Percentiles rank a stretch among this genome's conserved stretches.
phyloP scores from a whole-genome alignment of 371 early-diverging fungal genomes.

The Syncephalastrum sp. region DNA sequence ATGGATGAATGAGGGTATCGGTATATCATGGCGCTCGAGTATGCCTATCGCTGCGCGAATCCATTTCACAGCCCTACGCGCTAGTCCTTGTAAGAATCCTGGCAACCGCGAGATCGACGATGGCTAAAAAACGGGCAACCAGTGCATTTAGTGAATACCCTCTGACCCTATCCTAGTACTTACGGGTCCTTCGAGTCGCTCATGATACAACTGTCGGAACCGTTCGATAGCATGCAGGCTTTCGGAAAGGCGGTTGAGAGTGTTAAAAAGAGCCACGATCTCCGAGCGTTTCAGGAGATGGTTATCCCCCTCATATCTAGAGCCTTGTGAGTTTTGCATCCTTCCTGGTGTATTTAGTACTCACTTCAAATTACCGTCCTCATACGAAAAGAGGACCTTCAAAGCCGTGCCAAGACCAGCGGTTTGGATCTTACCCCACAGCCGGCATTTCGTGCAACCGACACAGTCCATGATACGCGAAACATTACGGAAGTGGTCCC shows the following conservation, averaged over 20 bases:
- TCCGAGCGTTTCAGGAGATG: constrained; percentile 76
- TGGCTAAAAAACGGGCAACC: not conserved
- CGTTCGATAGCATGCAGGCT: constrained; percentile 67
- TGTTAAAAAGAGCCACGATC: constrained; percentile 92
- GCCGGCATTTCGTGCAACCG: constrained; percentile 96
- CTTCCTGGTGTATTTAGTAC: not conserved
- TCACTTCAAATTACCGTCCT: constrained; percentile 66
- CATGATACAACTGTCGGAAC: constrained; percentile 72
- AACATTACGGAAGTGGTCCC: constrained; percentile 92
- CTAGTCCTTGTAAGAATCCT: not conserved
- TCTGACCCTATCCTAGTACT: not conserved
- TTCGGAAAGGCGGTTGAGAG: constrained; percentile 84
- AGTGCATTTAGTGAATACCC: not conserved
- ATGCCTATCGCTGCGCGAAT: no score
- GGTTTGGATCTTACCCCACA: constrained; percentile 96
- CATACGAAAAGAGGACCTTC: constrained; percentile 91
- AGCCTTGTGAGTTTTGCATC: not conserved
- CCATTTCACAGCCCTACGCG: constrained; percentile 3
- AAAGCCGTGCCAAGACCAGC: constrained; percentile 90
- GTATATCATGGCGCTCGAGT: constrained; percentile 27
- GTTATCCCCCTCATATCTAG: constrained; percentile 32
- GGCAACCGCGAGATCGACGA: not conserved
- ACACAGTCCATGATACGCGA: constrained; percentile 98
- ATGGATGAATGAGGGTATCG: constrained; percentile 26
- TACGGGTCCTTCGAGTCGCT: constrained; percentile 24